A percentile compares a stretch with the other conserved stretches of the same genome.
Conservation (phyloP, 164 flowering plant species). For the Liquidambar formosana region DNA sequence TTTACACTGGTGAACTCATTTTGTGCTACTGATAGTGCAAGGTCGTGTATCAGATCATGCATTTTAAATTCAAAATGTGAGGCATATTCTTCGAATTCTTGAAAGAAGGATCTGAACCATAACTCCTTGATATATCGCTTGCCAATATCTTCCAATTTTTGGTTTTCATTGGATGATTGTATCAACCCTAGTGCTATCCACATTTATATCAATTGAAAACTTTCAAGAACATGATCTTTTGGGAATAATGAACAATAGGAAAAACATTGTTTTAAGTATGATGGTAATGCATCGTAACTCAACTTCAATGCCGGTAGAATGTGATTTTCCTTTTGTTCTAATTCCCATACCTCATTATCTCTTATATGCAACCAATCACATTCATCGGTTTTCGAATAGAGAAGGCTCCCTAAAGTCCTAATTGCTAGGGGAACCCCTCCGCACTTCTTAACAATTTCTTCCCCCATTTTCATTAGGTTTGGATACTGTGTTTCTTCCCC, state of each 20-base stretch:
- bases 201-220: not conserved
- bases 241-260: constrained; percentile 1
- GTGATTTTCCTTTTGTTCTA: not conserved
- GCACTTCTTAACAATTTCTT: too few species aligned
- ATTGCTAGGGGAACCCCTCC: too few species aligned
- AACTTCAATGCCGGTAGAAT: not conserved
- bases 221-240: not conserved
- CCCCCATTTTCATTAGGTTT: too few species aligned
- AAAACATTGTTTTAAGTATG: constrained; percentile 2
- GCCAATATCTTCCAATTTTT: constrained; percentile 3
- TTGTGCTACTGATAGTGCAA: not conserved
- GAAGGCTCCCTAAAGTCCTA: too few species aligned
- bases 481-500: too few species aligned
- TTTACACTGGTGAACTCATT: not conserved
- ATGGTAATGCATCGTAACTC: constrained; percentile 1
- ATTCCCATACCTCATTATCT: not conserved
- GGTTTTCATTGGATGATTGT: not conserved
- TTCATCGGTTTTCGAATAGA: too few species aligned
- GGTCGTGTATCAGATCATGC: constrained; percentile 5
- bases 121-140: not conserved
- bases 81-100: not conserved
- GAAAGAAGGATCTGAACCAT: not conserved
- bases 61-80: not conserved
- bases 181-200: not conserved
- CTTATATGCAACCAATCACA: too few species aligned